Evolutionary conservation across 495 filamentous ascomycete genomes (phyloP).

Genomic region (Xylaria cubensis): DNA sequence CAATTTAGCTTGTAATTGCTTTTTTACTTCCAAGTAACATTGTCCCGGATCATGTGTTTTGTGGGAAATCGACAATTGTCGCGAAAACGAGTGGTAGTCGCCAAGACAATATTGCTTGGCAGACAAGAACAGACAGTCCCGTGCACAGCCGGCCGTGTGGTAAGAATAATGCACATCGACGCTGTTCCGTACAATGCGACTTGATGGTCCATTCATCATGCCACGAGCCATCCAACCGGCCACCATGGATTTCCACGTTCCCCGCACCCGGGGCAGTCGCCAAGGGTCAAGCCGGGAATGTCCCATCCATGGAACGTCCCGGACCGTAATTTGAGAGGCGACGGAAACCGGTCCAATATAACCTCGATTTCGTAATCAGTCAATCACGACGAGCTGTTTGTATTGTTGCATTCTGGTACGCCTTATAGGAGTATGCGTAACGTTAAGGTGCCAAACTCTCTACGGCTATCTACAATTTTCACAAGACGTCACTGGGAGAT

Average conservation of each 20-base stretch:
- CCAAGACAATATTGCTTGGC: constrained; percentile 16
- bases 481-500: not conserved
- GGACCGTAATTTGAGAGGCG: not conserved
- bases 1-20: constrained; percentile 16
- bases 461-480: not conserved
- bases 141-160: not conserved
- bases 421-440: not conserved
- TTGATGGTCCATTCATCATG: constrained; percentile 9
- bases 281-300: not conserved
- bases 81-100: not conserved
- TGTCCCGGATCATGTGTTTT: not conserved
- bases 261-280: not conserved
- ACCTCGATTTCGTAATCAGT: not conserved
- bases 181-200: not conserved
- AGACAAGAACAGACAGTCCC: not conserved
- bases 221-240: not conserved
- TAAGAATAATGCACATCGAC: not conserved
- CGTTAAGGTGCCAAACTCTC: not conserved
- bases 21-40: not conserved
- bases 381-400: not conserved
- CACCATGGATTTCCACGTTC: not conserved
- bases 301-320: constrained; percentile 3
- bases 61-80: constrained; percentile 11
- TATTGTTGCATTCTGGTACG: too few species aligned
- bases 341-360: not conserved